Evolutionary conservation across 2,329 filamentous ascomycete species (phyloP), one percentile per base, ranked within the genome.

Genomic region (Didymella pinodella): DNA sequence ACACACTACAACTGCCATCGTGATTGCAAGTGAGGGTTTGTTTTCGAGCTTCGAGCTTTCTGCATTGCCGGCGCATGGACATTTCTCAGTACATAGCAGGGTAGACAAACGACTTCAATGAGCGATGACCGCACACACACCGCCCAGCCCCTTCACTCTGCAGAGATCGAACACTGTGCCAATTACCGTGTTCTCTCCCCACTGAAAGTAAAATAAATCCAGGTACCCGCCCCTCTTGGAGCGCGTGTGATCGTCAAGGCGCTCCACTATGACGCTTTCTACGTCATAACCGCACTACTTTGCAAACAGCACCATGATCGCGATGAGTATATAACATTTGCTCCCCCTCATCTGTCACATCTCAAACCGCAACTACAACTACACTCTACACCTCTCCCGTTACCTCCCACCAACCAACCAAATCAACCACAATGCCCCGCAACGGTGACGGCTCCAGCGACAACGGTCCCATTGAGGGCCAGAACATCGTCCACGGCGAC

Each of bases 1-100:
- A 80, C 49, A 74, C 78, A 1, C 70, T 91, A 64, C 80, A 76
- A 7, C 45, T 76, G 43, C 67, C 70, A 18, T 68, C 7, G 14
- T 61, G 47, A 58, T 26, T 6, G 26, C 45, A 12, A n/a, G 16
- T 36, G 14, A 2, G 31, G 32, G 11, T 36, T 43, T 43, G 20
- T 34, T 20, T 20, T 26, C 26, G 44, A 32, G 16, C 28, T 20
- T 26, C 26, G 44, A 32, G 16, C 28, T 44, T 25, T 25, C 43
- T 43, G 45, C 55, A 49, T 54, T 45, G 20, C 40, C 28, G 50
- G 56, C 56, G 56, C 50, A 45, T 34, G 38, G 26, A 32, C 46
- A 38, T 46, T 14, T 44, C 16, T 3, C 26, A 18, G 29, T 32
- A 22, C 31, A 12, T 47, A 36, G 45, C 46, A 58, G 32, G 41